These are phyloP conservation scores for Sporisorium iseilematis-ciliati DNA, from an alignment of 1,284 basidiomycete genomes.

Conservation along the genomic window DNA sequence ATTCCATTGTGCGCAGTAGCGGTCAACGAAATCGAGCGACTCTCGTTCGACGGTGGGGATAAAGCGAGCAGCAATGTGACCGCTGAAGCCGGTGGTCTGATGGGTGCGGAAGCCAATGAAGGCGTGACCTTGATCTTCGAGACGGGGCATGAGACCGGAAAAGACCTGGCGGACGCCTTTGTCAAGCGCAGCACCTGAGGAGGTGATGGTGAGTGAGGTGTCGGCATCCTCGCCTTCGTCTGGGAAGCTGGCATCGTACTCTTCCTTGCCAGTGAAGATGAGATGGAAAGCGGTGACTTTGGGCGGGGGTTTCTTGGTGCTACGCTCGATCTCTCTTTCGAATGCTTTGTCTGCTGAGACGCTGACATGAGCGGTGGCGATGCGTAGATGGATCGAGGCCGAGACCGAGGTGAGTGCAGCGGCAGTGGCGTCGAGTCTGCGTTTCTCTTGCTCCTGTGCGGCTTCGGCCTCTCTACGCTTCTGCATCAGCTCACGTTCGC, in stretches of 20 bases:
- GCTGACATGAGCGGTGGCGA: conserved; percentile 84
- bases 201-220: conserved; percentile 73
- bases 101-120: conserved; percentile 75
- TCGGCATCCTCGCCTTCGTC: conserved; percentile 72
- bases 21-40: conserved; percentile 78
- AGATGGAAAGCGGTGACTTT: conserved; percentile 81
- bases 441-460: conserved; percentile 23
- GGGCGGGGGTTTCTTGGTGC: conserved; percentile 95
- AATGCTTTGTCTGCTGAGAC: conserved; percentile 82
- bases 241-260: conserved; percentile 77
- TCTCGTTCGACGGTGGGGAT: conserved; percentile 98
- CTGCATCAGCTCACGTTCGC: conserved; percentile 32
- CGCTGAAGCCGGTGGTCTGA: conserved; percentile 93
- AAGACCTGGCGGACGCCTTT: conserved; percentile 66
- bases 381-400: conserved; percentile 80
- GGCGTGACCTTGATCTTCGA: conserved; percentile 67
- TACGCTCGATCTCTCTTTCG: conserved; percentile 83
- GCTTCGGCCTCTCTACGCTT: conserved; percentile 26
- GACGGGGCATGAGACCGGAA: conserved; percentile 67
- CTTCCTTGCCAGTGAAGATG: conserved; percentile 91
- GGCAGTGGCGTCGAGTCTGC: conserved; percentile 26
- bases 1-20: conserved; percentile 66
- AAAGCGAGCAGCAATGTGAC: conserved; percentile 90
- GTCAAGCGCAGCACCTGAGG: conserved; percentile 80
- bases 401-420: conserved; percentile 61